These are phyloP conservation scores for Porphyrellus cyaneotinctus DNA, from an alignment of 768 basidiomycete genomes.

Conservation along the genomic window DNA sequence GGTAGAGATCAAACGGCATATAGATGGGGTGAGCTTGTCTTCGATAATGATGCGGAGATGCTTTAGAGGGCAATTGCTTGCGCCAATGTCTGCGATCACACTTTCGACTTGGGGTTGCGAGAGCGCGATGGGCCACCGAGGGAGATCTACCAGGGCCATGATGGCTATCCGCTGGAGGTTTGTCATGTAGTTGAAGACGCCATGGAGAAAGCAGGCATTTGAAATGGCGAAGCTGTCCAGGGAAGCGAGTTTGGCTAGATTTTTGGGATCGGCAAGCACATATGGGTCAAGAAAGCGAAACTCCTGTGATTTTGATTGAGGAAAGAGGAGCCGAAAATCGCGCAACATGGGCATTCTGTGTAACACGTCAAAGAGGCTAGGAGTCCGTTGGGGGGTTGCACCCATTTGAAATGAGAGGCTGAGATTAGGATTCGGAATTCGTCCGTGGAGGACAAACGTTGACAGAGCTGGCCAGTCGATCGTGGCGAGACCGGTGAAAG, in stretches of 20 bases:
- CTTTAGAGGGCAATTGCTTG: conserved; percentile 31
- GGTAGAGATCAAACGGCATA: conserved; percentile 28
- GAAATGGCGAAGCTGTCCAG: conserved; percentile 34
- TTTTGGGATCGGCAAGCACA: conserved; percentile 17
- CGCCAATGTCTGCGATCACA: conserved; percentile 28
- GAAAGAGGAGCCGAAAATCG: conserved; percentile 32
- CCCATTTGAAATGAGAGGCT: conserved; percentile 15
- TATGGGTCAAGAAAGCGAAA: conserved; percentile 26
- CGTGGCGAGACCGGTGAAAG: conserved; percentile 25
- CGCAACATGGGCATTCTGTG: conserved; percentile 29
- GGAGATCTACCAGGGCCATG: conserved; percentile 33
- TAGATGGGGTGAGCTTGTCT: conserved; percentile 32
- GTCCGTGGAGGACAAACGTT: conserved; percentile 32
- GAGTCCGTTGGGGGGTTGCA: neutral
- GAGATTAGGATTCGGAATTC: conserved; percentile 17
- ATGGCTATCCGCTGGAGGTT: conserved; percentile 30
- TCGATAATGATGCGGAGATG: conserved; percentile 35
- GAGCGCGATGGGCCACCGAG: conserved; percentile 35
- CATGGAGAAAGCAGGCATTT: conserved; percentile 31
- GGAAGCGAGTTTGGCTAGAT: conserved; percentile 30
- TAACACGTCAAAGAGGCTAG: conserved; percentile 27
- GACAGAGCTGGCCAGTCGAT: conserved; percentile 29
- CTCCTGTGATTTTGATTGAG: conserved; percentile 26
- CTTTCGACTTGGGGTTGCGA: conserved; percentile 30
- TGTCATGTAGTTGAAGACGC: conserved; percentile 28